Conservation (phyloP, 208 protist genomes). For the Wallacemonas sp. region DNA sequence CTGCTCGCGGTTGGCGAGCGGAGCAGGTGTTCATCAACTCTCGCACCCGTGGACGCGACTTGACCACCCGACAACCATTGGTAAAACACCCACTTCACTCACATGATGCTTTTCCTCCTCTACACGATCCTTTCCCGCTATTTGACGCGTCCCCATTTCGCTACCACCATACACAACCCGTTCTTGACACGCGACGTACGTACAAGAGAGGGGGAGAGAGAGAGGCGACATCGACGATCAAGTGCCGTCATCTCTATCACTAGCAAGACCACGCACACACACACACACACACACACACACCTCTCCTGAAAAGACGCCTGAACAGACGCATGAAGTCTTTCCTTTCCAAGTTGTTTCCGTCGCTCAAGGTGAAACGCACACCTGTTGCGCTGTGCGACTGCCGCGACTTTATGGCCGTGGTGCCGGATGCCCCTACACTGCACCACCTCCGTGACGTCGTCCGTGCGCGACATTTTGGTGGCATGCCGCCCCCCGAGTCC, state of each 20-base stretch:
- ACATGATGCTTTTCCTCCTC: no score
- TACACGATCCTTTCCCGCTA: background rate
- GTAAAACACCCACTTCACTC: no score
- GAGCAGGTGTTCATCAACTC: no score
- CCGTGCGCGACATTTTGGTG: slow-evolving; percentile 27
- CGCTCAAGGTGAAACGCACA: slow-evolving; percentile 44
- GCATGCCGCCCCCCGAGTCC: slow-evolving; percentile 7
- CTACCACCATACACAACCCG: no score
- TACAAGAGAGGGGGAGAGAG: no score
- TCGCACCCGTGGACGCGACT: no score
- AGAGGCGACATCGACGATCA: no score
- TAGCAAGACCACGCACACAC: slow-evolving; percentile 8
- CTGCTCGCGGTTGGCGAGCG: no score
- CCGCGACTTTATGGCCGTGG: slow-evolving; percentile 47
- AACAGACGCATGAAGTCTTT: slow-evolving; percentile 51
- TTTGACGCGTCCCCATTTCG: no score
- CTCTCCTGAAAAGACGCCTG: background rate
- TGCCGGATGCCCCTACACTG: slow-evolving; percentile 34
- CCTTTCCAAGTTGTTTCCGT: slow-evolving; percentile 43
- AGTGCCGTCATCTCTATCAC: background rate
- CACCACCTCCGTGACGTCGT: slow-evolving; percentile 44
- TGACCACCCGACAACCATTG: no score
- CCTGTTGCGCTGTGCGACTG: slow-evolving; percentile 61
- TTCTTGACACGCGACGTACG: no score
- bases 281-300: background rate